Conservation (phyloP, 2,329 filamentous ascomycete genomes). For the Penicillium sp. region DNA sequence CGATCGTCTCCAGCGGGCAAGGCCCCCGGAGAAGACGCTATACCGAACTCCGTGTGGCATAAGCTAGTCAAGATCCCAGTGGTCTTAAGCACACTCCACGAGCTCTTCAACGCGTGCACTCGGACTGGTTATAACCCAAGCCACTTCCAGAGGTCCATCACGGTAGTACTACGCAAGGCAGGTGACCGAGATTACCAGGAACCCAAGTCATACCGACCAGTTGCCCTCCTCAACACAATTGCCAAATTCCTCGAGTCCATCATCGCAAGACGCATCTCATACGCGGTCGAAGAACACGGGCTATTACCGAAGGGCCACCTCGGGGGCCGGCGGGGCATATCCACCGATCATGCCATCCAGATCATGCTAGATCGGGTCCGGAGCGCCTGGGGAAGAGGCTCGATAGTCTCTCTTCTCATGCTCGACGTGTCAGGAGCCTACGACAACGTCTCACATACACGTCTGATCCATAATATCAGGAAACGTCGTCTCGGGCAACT, state of each 20-base stretch:
- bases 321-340: conserved; percentile 14
- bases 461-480: neutral
- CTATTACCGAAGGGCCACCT: conserved; percentile 9
- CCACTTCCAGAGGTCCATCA: conserved; percentile 1
- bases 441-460: conserved; percentile 7
- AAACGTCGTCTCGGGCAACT: neutral
- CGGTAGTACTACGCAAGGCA: neutral
- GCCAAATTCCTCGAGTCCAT: conserved; percentile 13
- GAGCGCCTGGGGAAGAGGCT: neutral
- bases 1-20: neutral
- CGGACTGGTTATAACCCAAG: neutral
- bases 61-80: neutral
- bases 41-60: neutral
- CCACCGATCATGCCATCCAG: conserved; percentile 13
- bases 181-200: conserved; percentile 4
- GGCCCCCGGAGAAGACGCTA: neutral
- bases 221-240: conserved; percentile 14
- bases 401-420: conserved; percentile 3
- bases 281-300: conserved; percentile 1
- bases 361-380: conserved; percentile 7
- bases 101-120: neutral
- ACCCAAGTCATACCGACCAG: conserved; percentile 13
- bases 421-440: conserved; percentile 15
- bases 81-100: neutral
- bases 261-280: conserved; percentile 5